These are phyloP conservation scores for Clarkia xantiana DNA, from an alignment of 345 rosid genomes.

Conservation along the genomic window DNA sequence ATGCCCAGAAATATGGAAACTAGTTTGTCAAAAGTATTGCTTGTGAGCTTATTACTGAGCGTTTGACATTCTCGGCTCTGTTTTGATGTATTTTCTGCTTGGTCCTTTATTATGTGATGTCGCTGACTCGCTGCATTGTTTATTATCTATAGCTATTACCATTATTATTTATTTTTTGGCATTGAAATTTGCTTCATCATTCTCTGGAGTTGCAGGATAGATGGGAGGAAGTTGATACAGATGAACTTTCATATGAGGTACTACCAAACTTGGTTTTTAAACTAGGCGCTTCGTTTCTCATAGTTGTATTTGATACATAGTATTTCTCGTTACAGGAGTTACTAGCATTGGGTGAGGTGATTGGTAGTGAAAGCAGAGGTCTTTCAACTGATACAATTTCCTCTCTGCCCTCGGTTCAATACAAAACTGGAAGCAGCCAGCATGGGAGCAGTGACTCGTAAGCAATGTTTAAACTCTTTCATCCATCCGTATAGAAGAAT, in stretches of 20 bases:
- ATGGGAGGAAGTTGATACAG: slow-evolving; percentile 95
- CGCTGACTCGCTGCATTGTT: too few species aligned
- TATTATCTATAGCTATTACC: too few species aligned
- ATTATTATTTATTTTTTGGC: neutral
- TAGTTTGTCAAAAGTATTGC: too few species aligned
- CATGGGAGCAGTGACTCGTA: slow-evolving; percentile 82
- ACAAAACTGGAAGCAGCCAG: slow-evolving; percentile 58
- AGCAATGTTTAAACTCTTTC: slow-evolving; percentile 16
- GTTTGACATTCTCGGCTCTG: too few species aligned
- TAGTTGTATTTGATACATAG: slow-evolving; percentile 3
- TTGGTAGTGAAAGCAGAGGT: slow-evolving; percentile 93
- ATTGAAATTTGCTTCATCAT: too few species aligned
- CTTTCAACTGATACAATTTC: slow-evolving; percentile 70
- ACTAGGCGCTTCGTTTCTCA: neutral
- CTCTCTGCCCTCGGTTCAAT: slow-evolving; percentile 57
- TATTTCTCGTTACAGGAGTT: slow-evolving; percentile 43
- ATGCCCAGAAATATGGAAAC: too few species aligned
- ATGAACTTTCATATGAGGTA: slow-evolving; percentile 89
- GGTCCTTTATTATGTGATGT: too few species aligned
- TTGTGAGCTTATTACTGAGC: slow-evolving; percentile 4
- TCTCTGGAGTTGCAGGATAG: slow-evolving; percentile 31
- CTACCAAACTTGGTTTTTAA: slow-evolving; percentile 6
- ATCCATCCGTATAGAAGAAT: neutral
- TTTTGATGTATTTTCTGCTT: too few species aligned
- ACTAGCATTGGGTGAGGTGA: slow-evolving; percentile 76